These are phyloP conservation scores for Penicillium nordicum DNA, from an alignment of 2,329 filamentous ascomycete genomes.

Conservation along the genomic window DNA sequence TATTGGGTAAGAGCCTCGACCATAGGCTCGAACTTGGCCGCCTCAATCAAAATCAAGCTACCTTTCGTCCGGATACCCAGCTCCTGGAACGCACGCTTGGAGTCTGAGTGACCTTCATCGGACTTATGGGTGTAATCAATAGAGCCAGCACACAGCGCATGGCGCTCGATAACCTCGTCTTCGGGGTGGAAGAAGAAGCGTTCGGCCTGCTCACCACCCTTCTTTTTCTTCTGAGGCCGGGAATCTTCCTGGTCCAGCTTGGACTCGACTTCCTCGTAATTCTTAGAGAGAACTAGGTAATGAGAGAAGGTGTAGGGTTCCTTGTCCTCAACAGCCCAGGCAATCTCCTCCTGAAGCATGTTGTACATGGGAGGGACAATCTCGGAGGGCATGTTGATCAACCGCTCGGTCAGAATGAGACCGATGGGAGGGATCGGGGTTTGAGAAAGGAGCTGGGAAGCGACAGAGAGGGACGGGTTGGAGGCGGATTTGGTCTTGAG, in stretches of 20 bases:
- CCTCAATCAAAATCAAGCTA: constrained; percentile 83
- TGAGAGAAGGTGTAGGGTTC: constrained; percentile 92
- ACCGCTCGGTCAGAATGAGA: constrained; percentile 81
- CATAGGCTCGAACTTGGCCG: constrained; percentile 68
- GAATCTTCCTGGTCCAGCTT: constrained; percentile 66
- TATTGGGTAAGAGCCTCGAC: constrained; percentile 75
- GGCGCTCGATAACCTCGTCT: constrained; percentile 80
- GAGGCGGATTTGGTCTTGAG: constrained; percentile 55
- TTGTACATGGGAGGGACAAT: constrained; percentile 90
- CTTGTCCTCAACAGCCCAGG: constrained; percentile 80
- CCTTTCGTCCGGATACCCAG: constrained; percentile 81
- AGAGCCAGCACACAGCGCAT: constrained; percentile 66
- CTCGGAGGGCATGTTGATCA: constrained; percentile 96
- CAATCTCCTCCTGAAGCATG: constrained; percentile 89
- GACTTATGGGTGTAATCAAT: constrained; percentile 76
- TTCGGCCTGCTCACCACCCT: constrained; percentile 47
- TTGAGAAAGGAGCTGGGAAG: constrained; percentile 58
- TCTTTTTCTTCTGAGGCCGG: constrained; percentile 65
- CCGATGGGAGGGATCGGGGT: constrained; percentile 63
- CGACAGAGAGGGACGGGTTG: constrained; percentile 54
- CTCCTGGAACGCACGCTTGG: constrained; percentile 92
- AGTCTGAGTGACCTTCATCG: constrained; percentile 78
- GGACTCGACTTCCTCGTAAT: constrained; percentile 85
- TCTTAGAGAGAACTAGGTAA: constrained; percentile 87
- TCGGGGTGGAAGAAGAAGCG: constrained; percentile 93